These are phyloP conservation scores for Turritis glabra DNA, from an alignment of 345 rosid species.

Conservation along the genomic window DNA sequence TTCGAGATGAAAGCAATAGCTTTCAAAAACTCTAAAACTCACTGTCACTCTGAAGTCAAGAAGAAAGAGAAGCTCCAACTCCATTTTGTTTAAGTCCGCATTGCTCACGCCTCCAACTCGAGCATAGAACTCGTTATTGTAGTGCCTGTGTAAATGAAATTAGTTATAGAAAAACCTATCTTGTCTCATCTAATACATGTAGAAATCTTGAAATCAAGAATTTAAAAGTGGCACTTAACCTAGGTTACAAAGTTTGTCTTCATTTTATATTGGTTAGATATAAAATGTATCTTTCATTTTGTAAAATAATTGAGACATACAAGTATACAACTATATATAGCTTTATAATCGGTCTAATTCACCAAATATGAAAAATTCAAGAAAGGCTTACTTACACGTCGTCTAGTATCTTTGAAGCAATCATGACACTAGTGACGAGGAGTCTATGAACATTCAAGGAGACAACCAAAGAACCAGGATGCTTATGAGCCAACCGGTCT, in stretches of 20 bases:
- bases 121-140: slow-evolving; percentile 81
- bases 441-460: slow-evolving; percentile 80
- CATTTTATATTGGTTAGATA: neutral
- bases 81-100: slow-evolving; percentile 73
- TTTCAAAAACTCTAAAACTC: slow-evolving; percentile 61
- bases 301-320: neutral
- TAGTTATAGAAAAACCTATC: neutral
- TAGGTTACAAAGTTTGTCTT: neutral
- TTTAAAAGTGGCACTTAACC: neutral
- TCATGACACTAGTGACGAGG: slow-evolving; percentile 82
- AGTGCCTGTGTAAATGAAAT: slow-evolving; percentile 49
- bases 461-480: slow-evolving; percentile 71
- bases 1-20: slow-evolving; percentile 77
- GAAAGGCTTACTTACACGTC: slow-evolving; percentile 66
- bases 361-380: slow-evolving; percentile 15
- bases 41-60: slow-evolving; percentile 67
- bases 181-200: neutral
- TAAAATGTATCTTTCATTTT: neutral
- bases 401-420: slow-evolving; percentile 89
- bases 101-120: slow-evolving; percentile 89
- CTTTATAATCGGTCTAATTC: neutral
- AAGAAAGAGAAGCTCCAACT: slow-evolving; percentile 76
- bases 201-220: neutral
- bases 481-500: slow-evolving; percentile 69
- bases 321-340: neutral